Evolutionary conservation across 192 early-diverging fungal species (phyloP).

Genomic region (Coemansia guatemalensis): DNA sequence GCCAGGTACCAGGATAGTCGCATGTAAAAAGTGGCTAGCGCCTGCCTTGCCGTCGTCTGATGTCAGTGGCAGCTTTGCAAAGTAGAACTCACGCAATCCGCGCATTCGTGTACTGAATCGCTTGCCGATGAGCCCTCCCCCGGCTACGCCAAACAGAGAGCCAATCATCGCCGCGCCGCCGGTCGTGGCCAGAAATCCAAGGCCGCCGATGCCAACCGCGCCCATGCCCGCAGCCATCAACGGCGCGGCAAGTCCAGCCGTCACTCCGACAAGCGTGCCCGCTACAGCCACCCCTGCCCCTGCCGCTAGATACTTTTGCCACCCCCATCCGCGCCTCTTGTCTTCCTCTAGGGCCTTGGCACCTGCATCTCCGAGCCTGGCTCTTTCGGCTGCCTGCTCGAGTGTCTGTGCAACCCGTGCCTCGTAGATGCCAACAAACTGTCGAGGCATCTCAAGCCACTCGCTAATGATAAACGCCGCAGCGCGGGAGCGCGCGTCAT

Average conservation of each 20-base stretch:
- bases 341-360: constrained; percentile 29
- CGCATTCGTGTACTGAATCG: constrained; percentile 45
- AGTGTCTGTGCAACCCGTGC: constrained; percentile 25
- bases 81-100: constrained; percentile 49
- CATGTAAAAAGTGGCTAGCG: constrained; percentile 36
- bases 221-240: constrained; percentile 57
- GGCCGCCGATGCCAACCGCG: constrained; percentile 49
- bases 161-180: constrained; percentile 54
- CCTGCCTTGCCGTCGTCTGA: not conserved
- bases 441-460: constrained; percentile 44
- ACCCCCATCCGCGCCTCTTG: constrained; percentile 37
- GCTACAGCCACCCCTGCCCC: constrained; percentile 52
- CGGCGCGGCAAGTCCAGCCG: constrained; percentile 57
- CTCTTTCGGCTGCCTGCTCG: constrained; percentile 28
- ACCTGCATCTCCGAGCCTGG: constrained; percentile 43
- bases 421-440: constrained; percentile 42
- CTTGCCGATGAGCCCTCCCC: constrained; percentile 53
- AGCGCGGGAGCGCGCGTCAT: constrained; percentile 55
- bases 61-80: constrained; percentile 27
- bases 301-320: constrained; percentile 47
- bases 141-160: constrained; percentile 55
- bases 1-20: constrained; percentile 53
- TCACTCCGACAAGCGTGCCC: constrained; percentile 53
- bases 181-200: constrained; percentile 47
- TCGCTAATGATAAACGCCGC: constrained; percentile 42